phyloP scores from a whole-genome alignment of 2,329 filamentous ascomycete species.

The Penicillium sp. region DNA sequence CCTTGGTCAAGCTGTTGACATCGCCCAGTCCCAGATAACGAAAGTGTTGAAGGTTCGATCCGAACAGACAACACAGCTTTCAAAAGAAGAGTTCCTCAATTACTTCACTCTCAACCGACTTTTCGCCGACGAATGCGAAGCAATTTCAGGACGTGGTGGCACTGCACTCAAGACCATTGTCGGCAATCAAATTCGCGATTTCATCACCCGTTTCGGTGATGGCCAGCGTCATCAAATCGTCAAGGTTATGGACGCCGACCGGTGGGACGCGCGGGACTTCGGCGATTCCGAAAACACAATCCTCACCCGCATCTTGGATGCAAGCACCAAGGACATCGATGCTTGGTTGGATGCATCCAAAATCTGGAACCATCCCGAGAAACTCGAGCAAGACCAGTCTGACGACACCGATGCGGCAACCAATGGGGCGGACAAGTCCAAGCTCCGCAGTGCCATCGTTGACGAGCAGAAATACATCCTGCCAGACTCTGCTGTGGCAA shows the following conservation, averaged over 20 bases:
- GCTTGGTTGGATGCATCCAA: constrained; percentile 55
- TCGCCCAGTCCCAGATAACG: constrained; percentile 64
- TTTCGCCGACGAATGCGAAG: constrained; percentile 68
- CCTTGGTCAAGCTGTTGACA: constrained; percentile 67
- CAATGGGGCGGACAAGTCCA: constrained; percentile 58
- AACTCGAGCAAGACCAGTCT: constrained; percentile 22
- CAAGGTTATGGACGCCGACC: constrained; percentile 61
- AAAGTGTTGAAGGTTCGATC: constrained; percentile 66
- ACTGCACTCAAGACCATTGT: constrained; percentile 62
- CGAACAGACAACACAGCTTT: constrained; percentile 59
- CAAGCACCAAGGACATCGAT: constrained; percentile 60
- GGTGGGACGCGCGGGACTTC: constrained; percentile 68
- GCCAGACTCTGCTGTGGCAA: constrained; percentile 78
- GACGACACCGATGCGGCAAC: constrained; percentile 40
- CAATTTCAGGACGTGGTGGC: constrained; percentile 64
- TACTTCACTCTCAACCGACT: constrained; percentile 66
- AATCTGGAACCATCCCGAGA: constrained; percentile 50
- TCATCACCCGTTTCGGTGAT: constrained; percentile 60
- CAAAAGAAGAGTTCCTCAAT: constrained; percentile 59
- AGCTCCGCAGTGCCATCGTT: constrained; percentile 71
- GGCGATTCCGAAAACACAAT: constrained; percentile 53
- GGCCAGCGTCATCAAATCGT: constrained; percentile 59
- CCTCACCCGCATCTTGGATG: constrained; percentile 57
- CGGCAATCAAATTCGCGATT: constrained; percentile 64
- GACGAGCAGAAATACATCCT: constrained; percentile 85